Percentiles rank a stretch among this genome's conserved stretches.
Evolutionary conservation across 495 filamentous ascomycete species (phyloP).

Genomic region (Penicillium flavigenum): DNA sequence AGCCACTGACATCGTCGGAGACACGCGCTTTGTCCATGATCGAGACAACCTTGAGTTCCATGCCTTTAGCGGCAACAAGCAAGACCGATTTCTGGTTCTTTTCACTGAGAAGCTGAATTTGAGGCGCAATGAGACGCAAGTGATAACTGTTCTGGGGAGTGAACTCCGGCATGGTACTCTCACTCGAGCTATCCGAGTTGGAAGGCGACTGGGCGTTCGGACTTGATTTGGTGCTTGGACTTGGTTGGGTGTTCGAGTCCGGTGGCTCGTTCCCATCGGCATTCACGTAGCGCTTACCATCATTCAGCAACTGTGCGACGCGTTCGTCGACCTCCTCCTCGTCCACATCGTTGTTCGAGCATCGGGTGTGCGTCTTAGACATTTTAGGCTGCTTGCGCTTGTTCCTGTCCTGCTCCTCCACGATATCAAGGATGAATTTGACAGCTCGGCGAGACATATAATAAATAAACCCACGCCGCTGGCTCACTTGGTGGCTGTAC

Average conservation of each 20-base stretch:
- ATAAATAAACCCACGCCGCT: constrained; percentile 94
- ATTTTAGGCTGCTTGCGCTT: constrained; percentile 49
- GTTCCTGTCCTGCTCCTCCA: constrained; percentile 81
- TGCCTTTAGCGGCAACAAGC: constrained; percentile 89
- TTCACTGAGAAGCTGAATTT: constrained; percentile 96
- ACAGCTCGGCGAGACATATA: constrained; percentile 94
- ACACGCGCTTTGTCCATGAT: constrained; percentile 96
- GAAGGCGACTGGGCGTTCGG: constrained; percentile 27
- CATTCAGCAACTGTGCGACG: constrained; percentile 81
- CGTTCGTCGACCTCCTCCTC: constrained; percentile 73
- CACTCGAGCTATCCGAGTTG: constrained; percentile 57
- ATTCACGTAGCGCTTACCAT: constrained; percentile 79
- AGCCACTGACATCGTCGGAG: constrained; percentile 85
- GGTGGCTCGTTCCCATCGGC: constrained; percentile 58
- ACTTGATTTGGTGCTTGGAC: constrained; percentile 29
- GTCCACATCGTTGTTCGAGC: constrained; percentile 55
- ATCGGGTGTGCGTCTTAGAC: constrained; percentile 27
- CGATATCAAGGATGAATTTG: constrained; percentile 96
- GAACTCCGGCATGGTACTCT: constrained; percentile 84
- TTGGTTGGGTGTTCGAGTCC: constrained; percentile 31
- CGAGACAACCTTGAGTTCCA: constrained; percentile 94
- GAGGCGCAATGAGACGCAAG: constrained; percentile 89
- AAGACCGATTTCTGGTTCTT: constrained; percentile 93
- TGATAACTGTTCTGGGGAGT: constrained; percentile 93
- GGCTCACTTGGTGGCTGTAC: constrained; percentile 96